Conservation (phyloP, 2,329 filamentous ascomycete species). For the Pseudomassariella vexata region DNA sequence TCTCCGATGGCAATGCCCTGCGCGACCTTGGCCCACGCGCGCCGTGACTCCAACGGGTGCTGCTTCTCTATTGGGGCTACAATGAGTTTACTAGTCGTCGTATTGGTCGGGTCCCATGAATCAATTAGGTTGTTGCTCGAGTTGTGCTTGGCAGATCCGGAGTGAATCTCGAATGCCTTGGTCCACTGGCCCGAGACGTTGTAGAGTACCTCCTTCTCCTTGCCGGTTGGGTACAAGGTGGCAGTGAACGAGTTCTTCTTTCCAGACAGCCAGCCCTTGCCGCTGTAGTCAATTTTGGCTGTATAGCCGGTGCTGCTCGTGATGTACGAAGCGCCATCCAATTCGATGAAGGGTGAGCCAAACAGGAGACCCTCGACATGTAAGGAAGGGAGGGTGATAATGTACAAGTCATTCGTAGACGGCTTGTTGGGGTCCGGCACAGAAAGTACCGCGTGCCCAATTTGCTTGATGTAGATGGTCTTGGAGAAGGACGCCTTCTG, state of each 20-base stretch:
- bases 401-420: slow-evolving; percentile 38
- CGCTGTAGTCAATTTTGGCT: slow-evolving; percentile 40
- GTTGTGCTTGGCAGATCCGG: slow-evolving; percentile 21
- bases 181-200: slow-evolving; percentile 36
- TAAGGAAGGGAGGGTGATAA: slow-evolving; percentile 42
- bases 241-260: slow-evolving; percentile 42
- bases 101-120: slow-evolving; percentile 31
- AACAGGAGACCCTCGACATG: slow-evolving; percentile 41
- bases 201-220: slow-evolving; percentile 30
- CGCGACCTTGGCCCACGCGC: slow-evolving; percentile 75
- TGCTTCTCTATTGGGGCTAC: slow-evolving; percentile 57
- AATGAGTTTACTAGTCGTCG: slow-evolving; percentile 21
- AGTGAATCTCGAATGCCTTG: slow-evolving; percentile 30
- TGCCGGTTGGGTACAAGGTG: slow-evolving; percentile 31
- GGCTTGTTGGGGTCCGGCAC: slow-evolving; percentile 32
- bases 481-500: slow-evolving; percentile 47
- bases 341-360: slow-evolving; percentile 42
- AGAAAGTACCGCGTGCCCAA: slow-evolving; percentile 43
- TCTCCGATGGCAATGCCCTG: slow-evolving; percentile 67
- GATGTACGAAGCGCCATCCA: slow-evolving; percentile 38
- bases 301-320: slow-evolving; percentile 38
- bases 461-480: slow-evolving; percentile 42
- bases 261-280: slow-evolving; percentile 36
- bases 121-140: slow-evolving; percentile 24
- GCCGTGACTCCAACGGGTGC: slow-evolving; percentile 72